Percentiles rank a stretch among this genome's conserved stretches.
Conservation (phyloP, 2,329 filamentous ascomycete genomes). For the Colletotrichum limetticola region DNA sequence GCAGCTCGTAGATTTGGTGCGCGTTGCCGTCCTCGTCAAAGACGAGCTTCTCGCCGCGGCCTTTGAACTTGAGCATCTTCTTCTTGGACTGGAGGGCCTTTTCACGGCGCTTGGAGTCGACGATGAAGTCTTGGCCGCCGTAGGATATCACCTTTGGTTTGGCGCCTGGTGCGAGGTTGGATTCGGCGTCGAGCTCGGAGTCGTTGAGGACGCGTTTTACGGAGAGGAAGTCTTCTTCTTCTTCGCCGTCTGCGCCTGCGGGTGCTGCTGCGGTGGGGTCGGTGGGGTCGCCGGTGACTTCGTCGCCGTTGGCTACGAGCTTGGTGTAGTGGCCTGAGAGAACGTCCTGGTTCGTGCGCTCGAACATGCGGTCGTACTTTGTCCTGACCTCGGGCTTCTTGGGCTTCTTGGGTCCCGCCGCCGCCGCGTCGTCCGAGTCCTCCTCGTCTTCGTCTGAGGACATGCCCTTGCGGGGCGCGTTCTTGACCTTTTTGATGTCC, state of each 20-base stretch:
- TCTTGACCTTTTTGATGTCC: conserved; percentile 87
- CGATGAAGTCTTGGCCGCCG: conserved; percentile 78
- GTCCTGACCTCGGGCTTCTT: conserved; percentile 83
- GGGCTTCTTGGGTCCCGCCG: conserved; percentile 61
- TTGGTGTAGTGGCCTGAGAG: conserved; percentile 94
- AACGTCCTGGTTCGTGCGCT: conserved; percentile 94
- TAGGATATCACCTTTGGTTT: conserved; percentile 71
- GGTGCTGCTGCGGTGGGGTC: conserved; percentile 43
- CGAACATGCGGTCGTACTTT: conserved; percentile 98
- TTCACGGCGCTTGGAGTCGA: conserved; percentile 95
- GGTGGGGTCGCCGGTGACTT: conserved; percentile 37
- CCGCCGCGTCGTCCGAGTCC: conserved; percentile 61
- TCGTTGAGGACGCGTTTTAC: conserved; percentile 89
- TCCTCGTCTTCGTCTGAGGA: conserved; percentile 64
- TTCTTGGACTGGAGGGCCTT: conserved; percentile 97
- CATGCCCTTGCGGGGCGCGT: conserved; percentile 77
- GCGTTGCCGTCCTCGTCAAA: conserved; percentile 93
- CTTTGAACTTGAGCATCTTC: conserved; percentile 90
- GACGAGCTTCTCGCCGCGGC: conserved; percentile 84
- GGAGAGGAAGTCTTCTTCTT: conserved; percentile 84
- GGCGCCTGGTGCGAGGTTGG: conserved; percentile 49
- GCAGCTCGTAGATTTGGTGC: conserved; percentile 88
- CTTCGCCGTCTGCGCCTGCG: conserved; percentile 63
- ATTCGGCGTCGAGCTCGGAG: conserved; percentile 68
- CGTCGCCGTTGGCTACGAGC: conserved; percentile 72